phyloP scores from a whole-genome alignment of 345 rosid genomes.

The Populus alba region DNA sequence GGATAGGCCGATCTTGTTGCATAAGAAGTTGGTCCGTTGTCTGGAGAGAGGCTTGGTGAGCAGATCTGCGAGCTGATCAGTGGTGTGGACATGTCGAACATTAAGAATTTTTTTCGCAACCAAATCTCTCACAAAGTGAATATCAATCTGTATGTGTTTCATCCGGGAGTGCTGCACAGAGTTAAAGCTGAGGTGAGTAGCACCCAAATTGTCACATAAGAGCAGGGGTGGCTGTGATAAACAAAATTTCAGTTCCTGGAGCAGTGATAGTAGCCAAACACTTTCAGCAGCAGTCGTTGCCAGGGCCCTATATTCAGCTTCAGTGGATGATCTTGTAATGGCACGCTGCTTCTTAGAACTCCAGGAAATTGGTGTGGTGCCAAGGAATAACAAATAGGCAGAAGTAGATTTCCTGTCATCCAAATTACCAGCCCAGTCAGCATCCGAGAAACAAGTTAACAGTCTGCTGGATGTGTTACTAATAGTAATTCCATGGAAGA shows the following conservation, averaged over 20 bases:
- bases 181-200: neutral
- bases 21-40: rapidly evolving
- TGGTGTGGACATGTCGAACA: neutral
- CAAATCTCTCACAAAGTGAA: neutral
- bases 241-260: neutral
- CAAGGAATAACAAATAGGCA: neutral
- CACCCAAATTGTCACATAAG: neutral
- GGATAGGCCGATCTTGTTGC: neutral
- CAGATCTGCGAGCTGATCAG: neutral
- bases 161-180: neutral
- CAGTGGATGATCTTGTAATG: neutral
- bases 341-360: neutral
- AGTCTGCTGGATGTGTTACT: too few species aligned
- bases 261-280: neutral
- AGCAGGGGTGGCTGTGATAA: neutral
- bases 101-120: neutral
- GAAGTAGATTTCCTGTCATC: neutral
- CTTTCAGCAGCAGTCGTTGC: neutral
- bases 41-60: neutral
- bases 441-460: neutral
- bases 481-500: neutral
- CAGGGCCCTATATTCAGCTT: neutral
- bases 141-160: neutral
- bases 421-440: neutral
- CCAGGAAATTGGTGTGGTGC: neutral